Percentiles rank a stretch among this genome's conserved stretches.
Conservation (phyloP, 106 monocot genomes). For the Alisma plantagoaquatica region DNA sequence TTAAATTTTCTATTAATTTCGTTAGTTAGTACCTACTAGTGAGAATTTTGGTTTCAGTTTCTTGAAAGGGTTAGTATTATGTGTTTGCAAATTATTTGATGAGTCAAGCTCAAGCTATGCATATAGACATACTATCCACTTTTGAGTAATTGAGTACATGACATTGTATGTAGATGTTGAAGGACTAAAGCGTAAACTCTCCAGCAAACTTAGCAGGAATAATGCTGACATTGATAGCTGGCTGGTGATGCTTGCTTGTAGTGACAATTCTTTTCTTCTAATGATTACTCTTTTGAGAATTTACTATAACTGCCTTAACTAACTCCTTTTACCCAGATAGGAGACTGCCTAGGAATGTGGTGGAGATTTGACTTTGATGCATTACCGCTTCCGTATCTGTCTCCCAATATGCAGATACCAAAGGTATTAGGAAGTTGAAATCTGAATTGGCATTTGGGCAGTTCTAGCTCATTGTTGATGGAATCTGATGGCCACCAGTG, state of each 20-base stretch:
- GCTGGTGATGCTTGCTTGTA: slow-evolving; percentile 20
- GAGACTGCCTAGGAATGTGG: slow-evolving; percentile 49
- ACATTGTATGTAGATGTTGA: slow-evolving; percentile 18
- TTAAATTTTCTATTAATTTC: neutral
- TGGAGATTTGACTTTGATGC: slow-evolving; percentile 54
- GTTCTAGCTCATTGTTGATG: too few relatives aligned
- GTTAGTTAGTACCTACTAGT: too few relatives aligned
- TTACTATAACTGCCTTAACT: neutral
- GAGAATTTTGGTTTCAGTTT: too few relatives aligned
- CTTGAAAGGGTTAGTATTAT: too few relatives aligned
- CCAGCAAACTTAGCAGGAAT: slow-evolving; percentile 23
- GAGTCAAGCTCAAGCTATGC: too few relatives aligned
- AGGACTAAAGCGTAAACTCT: slow-evolving; percentile 55
- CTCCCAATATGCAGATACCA: slow-evolving; percentile 11
- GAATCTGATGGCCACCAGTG: too few relatives aligned
- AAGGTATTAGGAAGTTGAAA: slow-evolving; percentile 21
- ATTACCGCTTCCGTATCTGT: slow-evolving; percentile 33
- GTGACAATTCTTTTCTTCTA: slow-evolving; percentile 2
- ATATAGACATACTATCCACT: neutral
- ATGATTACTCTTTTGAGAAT: neutral
- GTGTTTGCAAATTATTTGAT: too few relatives aligned
- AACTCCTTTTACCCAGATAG: slow-evolving; percentile 34
- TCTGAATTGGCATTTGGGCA: too few relatives aligned
- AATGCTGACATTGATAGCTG: slow-evolving; percentile 16
- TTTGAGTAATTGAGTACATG: neutral